Evolutionary conservation across 805 yeast species (phyloP), one percentile per base, ranked within the genome.

Genomic region (Lachancea meyersii): DNA sequence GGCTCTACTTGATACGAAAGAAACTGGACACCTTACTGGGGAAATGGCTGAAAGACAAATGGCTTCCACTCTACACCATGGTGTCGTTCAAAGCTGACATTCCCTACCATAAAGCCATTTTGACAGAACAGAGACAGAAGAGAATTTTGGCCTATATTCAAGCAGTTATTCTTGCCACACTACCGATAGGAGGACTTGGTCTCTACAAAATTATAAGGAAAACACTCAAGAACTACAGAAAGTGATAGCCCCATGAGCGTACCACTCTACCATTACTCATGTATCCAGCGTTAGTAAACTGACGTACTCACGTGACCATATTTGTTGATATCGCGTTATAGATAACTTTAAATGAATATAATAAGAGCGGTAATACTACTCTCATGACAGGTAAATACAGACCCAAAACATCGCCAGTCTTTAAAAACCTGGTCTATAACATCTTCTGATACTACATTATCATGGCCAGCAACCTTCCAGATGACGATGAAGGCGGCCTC

Each of bases 31-130:
- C 75, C 38, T 47, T 76, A 4, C 64, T 89, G 42, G 82, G 87
- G 7, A 73, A 71, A 38, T 48, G 71, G 9, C 62, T 80, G 20
- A 80, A 79, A 44, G 80, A 77, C 16, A 63, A 59, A 28, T 86
- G 96, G 95, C 64, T 87, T 24, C 96, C 96, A 1, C 67, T 89
- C 53, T 89, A 89, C 62, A 80, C 95, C 8, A 88, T 89, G 97
- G 86, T 89, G 2, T 82, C 95, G 1, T 89, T 89, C 67, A 70
- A 95, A 48, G 77, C 81, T 5, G 96, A 89, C 57, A 81, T 88
- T 26, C 70, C 83, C 8, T 89, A 89, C 56, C 74, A 87, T 1
- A 69, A 70, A 40, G 94, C 94, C 1, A 70, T 85, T 10, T 58
- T 60, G 7, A 69, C 71, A 27, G 78, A 77, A 38, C 58, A 63